Percentiles rank a stretch among this genome's conserved stretches.
Evolutionary conservation across 768 basidiomycete species (phyloP).

Genomic region (Trichaptum fuscoviolaceum): DNA sequence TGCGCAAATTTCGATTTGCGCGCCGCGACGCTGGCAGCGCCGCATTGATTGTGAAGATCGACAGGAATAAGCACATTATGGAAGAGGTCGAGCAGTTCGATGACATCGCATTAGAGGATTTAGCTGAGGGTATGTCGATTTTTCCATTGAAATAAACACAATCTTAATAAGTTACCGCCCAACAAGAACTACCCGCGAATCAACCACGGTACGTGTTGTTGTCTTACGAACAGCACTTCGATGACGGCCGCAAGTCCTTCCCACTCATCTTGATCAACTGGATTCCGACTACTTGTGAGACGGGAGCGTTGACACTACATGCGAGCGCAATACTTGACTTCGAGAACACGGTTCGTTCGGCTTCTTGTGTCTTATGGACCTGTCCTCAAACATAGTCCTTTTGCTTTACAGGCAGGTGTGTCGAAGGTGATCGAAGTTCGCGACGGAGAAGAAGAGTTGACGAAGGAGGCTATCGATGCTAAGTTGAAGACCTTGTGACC

Average conservation of each 20-base stretch:
- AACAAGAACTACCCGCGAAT: constrained; percentile 78
- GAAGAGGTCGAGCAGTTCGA: constrained; percentile 80
- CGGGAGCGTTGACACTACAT: constrained; percentile 69
- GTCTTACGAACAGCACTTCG: constrained; percentile 75
- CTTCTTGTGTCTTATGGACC: constrained; percentile 2
- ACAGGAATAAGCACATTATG: constrained; percentile 76
- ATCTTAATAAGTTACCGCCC: constrained; percentile 6
- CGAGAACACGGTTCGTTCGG: constrained; percentile 59
- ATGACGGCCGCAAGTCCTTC: constrained; percentile 78
- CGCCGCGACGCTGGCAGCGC: constrained; percentile 63
- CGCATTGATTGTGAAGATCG: constrained; percentile 86
- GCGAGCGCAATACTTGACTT: constrained; percentile 79
- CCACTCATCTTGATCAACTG: constrained; percentile 88
- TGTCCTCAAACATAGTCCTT: neutral
- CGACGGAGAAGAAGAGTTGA: constrained; percentile 79
- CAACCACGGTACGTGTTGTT: constrained; percentile 82
- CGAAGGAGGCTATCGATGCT: constrained; percentile 63
- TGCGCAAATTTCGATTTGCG: constrained; percentile 79
- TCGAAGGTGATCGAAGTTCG: constrained; percentile 76
- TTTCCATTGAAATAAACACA: constrained; percentile 7
- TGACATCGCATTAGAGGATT: constrained; percentile 70
- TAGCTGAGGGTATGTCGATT: constrained; percentile 66
- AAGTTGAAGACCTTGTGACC: constrained; percentile 32
- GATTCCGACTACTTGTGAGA: constrained; percentile 76
- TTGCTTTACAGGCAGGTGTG: constrained; percentile 54